Evolutionary conservation across 768 basidiomycete genomes (phyloP).

Genomic region (Dacryopinax primogenitus): DNA sequence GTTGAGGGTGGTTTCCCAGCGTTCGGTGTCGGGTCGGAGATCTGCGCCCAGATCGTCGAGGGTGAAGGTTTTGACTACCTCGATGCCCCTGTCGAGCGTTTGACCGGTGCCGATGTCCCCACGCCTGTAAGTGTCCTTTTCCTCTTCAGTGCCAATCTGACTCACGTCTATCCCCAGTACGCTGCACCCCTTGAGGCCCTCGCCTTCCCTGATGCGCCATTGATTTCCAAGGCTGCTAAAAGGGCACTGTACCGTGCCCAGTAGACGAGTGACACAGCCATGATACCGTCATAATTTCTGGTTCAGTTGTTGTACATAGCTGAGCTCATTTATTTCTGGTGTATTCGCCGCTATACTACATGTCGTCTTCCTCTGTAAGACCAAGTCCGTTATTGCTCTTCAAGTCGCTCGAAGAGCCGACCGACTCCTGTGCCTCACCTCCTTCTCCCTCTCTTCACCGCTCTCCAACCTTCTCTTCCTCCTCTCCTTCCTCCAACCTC

Average conservation of each 20-base stretch:
- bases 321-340: constrained; percentile 5
- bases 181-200: constrained; percentile 78
- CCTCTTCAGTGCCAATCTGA: neutral
- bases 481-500: constrained; percentile 33
- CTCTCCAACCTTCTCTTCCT: neutral
- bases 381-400: neutral
- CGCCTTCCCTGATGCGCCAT: constrained; percentile 82
- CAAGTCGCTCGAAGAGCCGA: neutral
- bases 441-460: neutral
- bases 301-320: constrained; percentile 5
- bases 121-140: constrained; percentile 57
- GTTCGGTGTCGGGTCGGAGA: constrained; percentile 97
- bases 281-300: constrained; percentile 2
- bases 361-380: neutral
- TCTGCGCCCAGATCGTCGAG: constrained; percentile 94
- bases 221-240: constrained; percentile 91
- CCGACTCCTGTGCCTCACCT: neutral
- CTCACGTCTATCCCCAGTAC: constrained; percentile 42
- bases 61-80: constrained; percentile 97
- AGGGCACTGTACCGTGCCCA: constrained; percentile 83
- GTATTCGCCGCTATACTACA: too few relatives aligned
- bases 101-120: constrained; percentile 92
- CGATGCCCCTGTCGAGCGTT: constrained; percentile 93
- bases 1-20: constrained; percentile 98
- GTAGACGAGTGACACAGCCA: constrained; percentile 33